Conservation (phyloP, 2,329 filamentous ascomycete genomes). For the Leptodontidium sp. region DNA sequence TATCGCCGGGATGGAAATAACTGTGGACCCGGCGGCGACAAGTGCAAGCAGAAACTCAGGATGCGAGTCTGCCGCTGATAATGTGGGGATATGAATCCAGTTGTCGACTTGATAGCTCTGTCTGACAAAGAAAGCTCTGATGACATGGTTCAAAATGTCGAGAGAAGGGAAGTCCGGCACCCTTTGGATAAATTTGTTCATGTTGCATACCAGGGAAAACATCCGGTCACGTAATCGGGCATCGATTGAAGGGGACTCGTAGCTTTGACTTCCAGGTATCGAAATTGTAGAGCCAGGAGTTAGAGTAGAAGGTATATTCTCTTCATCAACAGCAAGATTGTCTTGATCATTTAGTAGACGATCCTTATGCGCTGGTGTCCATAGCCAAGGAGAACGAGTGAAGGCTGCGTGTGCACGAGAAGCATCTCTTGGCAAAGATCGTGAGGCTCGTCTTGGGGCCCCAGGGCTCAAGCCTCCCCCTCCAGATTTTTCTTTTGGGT, state of each 20-base stretch:
- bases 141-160: constrained; percentile 3
- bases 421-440: constrained; percentile 20
- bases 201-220: constrained; percentile 8
- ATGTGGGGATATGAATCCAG: constrained; percentile 17
- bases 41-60: constrained; percentile 9
- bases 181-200: not conserved
- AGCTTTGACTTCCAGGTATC: not conserved
- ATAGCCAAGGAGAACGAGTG: constrained; percentile 37
- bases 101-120: constrained; percentile 19
- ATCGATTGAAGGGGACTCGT: constrained; percentile 6
- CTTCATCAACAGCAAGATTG: constrained; percentile 34
- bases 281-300: constrained; percentile 15
- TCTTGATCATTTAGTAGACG: constrained; percentile 27
- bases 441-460: not conserved
- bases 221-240: constrained; percentile 9
- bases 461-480: not conserved
- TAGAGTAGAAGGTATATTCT: constrained; percentile 29
- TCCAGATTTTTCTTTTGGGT: not conserved
- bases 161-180: constrained; percentile 16
- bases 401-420: constrained; percentile 33
- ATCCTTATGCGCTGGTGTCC: constrained; percentile 31
- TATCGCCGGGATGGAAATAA: constrained; percentile 12
- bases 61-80: not conserved
- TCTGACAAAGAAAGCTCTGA: constrained; percentile 7
- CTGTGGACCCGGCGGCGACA: constrained; percentile 1